Evolutionary conservation across 345 rosid species (phyloP), one percentile per base, ranked within the genome.

Genomic region (Salix caprea): DNA sequence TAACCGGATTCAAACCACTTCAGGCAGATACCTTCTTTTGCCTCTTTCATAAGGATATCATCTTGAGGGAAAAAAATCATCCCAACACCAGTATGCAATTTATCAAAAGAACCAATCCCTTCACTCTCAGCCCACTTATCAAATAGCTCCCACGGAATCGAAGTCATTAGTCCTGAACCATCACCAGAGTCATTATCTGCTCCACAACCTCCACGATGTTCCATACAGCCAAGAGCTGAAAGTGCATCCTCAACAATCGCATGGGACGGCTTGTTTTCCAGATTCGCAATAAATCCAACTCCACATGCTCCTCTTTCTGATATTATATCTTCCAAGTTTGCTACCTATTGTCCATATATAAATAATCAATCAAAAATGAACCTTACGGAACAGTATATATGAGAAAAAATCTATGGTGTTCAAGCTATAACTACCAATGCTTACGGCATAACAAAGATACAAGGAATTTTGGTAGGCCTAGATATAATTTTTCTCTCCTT

Each of bases 161-260:
- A 93, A 82, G 99, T 89, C 99, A 93, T 96, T 80, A 96, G 70
- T 76, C 99, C 99, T 3, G 99, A 82, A 61, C 99, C 99, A 82
- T 96, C 99, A 78, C 99, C 98, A 67, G 98, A 96, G 86, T 92
- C 96, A 84, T 93, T 93, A 80, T 96, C 99, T 69, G 99, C 92
- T 76, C 99, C 99, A 86, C 99, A 96, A 30, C 99, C 98, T 28
- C 99, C 99, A 76, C 99, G 97, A 80, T 96, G 99, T 81, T 96
- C 97, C 99, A 96, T 96, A 84, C 99, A 96, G 42, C 97, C 93
- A 76, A 96, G 98, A 75, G 98, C 98, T 34, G 80, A 77, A 78
- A 96, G 96, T 71, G 98, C 98, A 87, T 93, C 94, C 70, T 86
- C 82, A 65, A 92, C 85, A 40, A 91, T 89, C 83, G 84, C 86